Evolutionary conservation across 805 yeast genomes (phyloP), one percentile per base, ranked within the genome.

Genomic region (Candida patagonica): DNA sequence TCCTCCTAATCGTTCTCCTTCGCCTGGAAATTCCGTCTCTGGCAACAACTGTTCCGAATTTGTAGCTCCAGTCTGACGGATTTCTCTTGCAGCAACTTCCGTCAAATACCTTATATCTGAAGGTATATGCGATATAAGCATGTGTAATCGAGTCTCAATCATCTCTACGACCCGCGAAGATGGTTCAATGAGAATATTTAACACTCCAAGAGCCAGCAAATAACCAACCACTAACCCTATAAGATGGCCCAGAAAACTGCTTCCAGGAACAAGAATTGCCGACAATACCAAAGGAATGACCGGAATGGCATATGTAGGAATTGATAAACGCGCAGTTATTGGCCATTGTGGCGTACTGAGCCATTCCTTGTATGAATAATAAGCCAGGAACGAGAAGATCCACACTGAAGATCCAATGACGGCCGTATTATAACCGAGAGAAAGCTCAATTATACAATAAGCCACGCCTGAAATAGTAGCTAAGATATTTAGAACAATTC

Each of bases 401-500:
- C 88, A 73, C 1, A 80, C 94, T 38, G 84, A 56, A n/a, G 86
- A 70, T 1, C 94, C 94, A 15, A 77, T 59, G 1, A 76, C 78
- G 8, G 70, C 64, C 1, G 71, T 62, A 2, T 65, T 52, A 8
- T 82, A 80, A 44, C 65, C 76, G 12, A 80, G 61, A 0, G 62
- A 30, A 3, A 53, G 46, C 1, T 67, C 66, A 10, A 62, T 26
- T 4, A 60, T 17, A 31, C 80, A 71, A 59, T 72, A 80, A 33
- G 74, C 71, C 29, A 84, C 52, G 3, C 81, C 95, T 2, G 89
- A 70, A 3, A 74, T 58, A 1, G 80, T 76, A 1, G 94, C 83
- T 36, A 80, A 59, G 20, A 82, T 54, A 56, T 85, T 86, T 42
- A 87, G 63, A 12, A 86, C 78, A 34, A 87, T 66, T 3, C 94